Evolutionary conservation across 2,329 filamentous ascomycete genomes (phyloP).

Genomic region (Alternaria angustiovoidea): DNA sequence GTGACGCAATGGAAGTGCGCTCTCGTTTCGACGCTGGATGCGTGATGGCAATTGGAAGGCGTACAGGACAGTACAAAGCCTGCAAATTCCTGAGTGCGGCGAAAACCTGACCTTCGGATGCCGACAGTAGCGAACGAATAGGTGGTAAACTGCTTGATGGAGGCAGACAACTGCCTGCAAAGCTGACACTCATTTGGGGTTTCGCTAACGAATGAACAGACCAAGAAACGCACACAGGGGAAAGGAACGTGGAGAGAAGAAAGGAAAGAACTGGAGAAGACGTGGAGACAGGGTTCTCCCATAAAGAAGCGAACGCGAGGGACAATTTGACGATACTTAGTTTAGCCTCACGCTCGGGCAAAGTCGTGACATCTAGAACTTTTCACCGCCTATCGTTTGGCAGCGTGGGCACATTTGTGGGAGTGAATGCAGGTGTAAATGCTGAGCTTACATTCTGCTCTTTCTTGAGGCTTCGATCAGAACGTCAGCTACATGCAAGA

Average conservation of each 20-base stretch:
- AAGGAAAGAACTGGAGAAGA: constrained; percentile 25
- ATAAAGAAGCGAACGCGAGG: constrained; percentile 1
- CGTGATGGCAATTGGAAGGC: constrained; percentile 33
- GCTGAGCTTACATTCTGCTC: not conserved
- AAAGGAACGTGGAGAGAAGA: constrained; percentile 13
- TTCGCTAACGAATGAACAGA: constrained; percentile 9
- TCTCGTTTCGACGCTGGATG: constrained; percentile 19
- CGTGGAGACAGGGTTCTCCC: constrained; percentile 23
- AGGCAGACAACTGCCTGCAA: constrained; percentile 37
- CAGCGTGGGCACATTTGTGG: constrained; percentile 29
- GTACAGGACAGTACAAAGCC: constrained; percentile 45
- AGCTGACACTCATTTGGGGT: constrained; percentile 37
- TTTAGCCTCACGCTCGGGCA: constrained; percentile 42
- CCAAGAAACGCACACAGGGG: constrained; percentile 6
- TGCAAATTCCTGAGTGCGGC: constrained; percentile 39
- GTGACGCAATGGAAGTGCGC: constrained; percentile 26
- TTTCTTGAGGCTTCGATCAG: not conserved
- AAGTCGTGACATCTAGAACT: constrained; percentile 32
- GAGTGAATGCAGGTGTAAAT: not conserved
- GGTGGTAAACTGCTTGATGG: constrained; percentile 47
- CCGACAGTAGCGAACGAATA: constrained; percentile 30
- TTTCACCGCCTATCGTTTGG: constrained; percentile 44
- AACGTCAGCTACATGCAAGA: not conserved
- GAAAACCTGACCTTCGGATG: constrained; percentile 34
- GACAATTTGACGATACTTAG: constrained; percentile 27